Evolutionary conservation across 202 grass and related monocot genomes (phyloP).

Genomic region (Zoysia matrella): DNA sequence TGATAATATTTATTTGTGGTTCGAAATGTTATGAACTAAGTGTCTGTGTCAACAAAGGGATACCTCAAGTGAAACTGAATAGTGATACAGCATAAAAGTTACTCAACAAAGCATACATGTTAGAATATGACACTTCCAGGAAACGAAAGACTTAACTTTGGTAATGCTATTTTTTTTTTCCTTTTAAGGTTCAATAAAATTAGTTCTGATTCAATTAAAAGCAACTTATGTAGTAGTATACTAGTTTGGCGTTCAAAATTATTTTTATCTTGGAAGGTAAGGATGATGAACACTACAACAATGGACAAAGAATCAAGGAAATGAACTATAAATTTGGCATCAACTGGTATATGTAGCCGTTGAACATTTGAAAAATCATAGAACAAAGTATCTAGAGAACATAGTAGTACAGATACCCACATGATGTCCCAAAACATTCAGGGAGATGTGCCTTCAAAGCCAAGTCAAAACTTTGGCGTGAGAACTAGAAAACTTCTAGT

Average conservation of each 20-base stretch:
- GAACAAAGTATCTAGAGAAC: slow-evolving; percentile 11
- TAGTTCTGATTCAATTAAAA: neutral
- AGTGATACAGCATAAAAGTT: neutral
- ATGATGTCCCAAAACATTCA: slow-evolving; percentile 39
- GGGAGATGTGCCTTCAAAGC: no score
- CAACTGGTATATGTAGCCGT: slow-evolving; percentile 30
- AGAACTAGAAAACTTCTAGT: no score
- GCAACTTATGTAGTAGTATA: neutral
- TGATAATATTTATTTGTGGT: neutral
- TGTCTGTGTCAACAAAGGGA: neutral
- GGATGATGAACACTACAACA: neutral
- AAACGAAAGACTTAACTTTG: neutral
- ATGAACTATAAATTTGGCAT: slow-evolving; percentile 13
- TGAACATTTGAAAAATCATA: neutral
- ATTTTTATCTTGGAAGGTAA: neutral
- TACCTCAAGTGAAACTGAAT: neutral
- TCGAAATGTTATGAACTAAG: neutral
- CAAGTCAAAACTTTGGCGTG: no score
- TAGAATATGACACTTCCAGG: neutral
- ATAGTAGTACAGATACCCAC: slow-evolving; percentile 21
- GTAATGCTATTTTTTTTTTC: neutral
- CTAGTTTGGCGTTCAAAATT: neutral
- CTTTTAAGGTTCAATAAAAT: neutral
- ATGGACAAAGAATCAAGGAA: slow-evolving; percentile 5
- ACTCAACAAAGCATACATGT: neutral